Evolutionary conservation across 2,329 filamentous ascomycete genomes (phyloP).

Genomic region (Fusarium euwallaceae): DNA sequence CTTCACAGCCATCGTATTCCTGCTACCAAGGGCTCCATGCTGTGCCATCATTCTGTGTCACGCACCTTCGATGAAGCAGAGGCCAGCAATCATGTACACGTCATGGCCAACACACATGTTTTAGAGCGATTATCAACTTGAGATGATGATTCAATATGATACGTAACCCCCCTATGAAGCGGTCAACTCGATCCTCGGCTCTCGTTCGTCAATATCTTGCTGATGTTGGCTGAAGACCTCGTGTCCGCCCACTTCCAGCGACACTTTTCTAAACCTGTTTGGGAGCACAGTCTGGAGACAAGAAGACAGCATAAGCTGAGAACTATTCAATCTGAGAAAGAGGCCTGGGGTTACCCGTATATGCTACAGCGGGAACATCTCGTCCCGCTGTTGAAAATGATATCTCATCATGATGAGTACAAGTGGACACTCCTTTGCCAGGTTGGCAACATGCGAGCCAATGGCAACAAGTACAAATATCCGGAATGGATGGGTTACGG

Average conservation of each 20-base stretch:
- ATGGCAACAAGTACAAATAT: background rate
- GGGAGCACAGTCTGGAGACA: background rate
- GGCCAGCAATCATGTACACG: background rate
- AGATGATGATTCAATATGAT: background rate
- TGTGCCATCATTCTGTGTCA: background rate
- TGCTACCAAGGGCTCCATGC: background rate
- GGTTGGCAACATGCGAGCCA: background rate
- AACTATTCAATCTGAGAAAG: background rate
- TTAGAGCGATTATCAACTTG: background rate
- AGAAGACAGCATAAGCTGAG: background rate
- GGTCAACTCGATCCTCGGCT: background rate
- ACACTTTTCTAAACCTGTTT: background rate
- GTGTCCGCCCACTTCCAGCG: background rate
- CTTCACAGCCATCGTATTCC: background rate
- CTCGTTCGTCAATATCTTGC: background rate
- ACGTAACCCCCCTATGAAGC: background rate
- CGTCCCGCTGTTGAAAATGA: background rate
- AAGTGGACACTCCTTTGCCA: background rate
- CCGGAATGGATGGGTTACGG: background rate
- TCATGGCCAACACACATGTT: background rate
- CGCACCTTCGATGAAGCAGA: background rate
- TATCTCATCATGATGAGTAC: background rate
- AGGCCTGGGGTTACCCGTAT: background rate
- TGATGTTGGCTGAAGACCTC: background rate
- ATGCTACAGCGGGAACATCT: background rate